Base-by-base conservation (phyloP, 768 basidiomycete genomes). In the Sistotremastrum niveocremeum region DNA sequence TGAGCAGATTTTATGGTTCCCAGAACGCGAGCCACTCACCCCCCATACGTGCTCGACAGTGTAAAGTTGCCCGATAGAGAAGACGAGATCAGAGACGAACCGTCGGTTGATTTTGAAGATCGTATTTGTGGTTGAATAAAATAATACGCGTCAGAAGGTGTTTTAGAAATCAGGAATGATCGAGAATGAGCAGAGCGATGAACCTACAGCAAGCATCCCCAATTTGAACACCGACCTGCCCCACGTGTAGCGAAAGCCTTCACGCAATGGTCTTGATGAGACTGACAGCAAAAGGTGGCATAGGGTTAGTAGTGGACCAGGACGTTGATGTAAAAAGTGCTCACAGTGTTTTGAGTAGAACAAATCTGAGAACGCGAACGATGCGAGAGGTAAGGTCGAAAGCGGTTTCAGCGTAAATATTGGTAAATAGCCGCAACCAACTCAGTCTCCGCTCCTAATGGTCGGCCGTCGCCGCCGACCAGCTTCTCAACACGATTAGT, bases 161-260 rank as follows among this genome's bases (percentile, higher is more conserved):
- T n/a, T 41, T 47, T 51, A 54, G 55, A 31, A 46, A 29, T 38
- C 33, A 39, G 46, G 51, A 51, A 54, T 42, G 37, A 51, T 54
- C 4, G 41, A 48, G 48, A 56, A n/a, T n/a, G 33, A 11, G n/a
- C 12, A 48, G 52, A 53, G 36, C 39, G 30, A 52, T 53, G 47
- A 29, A 84, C 87, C 74, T 69, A 89, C 94, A 95, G 70, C 91
- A 99, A 61, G 95, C 94, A 66, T 98, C 98, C 61, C 94, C 93
- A 59, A 90, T 86, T 73, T 90, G 87, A 57, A 87, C 84, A 80
- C 90, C 91, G 60, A 94, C 95, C 73, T 99, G 95, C 60, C 94
- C 94, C 63, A 98, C 93, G 69, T 97, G 90, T 62, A 97, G 75
- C 56, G 89, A 94, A 73, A 95, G 67, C 95, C 91, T 83, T 88